phyloP scores from a whole-genome alignment of 139 green algal genomes.

The Limnomonas spitsbergensis region DNA sequence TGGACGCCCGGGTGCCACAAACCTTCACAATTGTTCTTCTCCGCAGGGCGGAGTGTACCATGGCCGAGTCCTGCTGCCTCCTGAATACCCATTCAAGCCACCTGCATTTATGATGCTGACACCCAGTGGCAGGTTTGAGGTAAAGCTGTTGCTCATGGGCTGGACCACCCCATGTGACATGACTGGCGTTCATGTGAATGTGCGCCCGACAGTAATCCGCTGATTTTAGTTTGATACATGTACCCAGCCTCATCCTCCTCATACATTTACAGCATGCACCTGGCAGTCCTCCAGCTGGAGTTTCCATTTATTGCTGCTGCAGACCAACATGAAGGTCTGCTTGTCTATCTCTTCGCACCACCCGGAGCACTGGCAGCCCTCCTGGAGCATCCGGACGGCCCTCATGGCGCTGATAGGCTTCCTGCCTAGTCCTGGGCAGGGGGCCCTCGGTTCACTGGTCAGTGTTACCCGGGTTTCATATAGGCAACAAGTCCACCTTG shows the following conservation, averaged over 20 bases:
- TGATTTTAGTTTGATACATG: no score
- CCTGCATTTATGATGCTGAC: slow-evolving; percentile 93
- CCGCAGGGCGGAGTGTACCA: slow-evolving; percentile 94
- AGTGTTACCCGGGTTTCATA: no score
- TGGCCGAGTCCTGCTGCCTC: slow-evolving; percentile 91
- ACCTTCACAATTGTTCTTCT: no score
- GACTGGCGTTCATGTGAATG: no score
- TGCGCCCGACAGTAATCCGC: no score
- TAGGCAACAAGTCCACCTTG: no score
- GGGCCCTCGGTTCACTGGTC: slow-evolving; percentile 85
- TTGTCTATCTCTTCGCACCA: slow-evolving; percentile 94
- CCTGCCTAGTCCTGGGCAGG: slow-evolving; percentile 86
- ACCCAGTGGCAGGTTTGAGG: slow-evolving; percentile 90
- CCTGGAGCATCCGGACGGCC: slow-evolving; percentile 91
- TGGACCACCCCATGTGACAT: no score
- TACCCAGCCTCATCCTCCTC: no score
- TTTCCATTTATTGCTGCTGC: slow-evolving; percentile 69
- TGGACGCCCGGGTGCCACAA: no score
- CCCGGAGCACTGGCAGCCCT: slow-evolving; percentile 97
- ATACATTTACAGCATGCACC: slow-evolving; percentile 88
- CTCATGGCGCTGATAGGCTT: slow-evolving; percentile 92
- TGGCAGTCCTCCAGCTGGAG: slow-evolving; percentile 89
- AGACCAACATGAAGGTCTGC: slow-evolving; percentile 75
- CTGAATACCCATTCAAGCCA: slow-evolving; percentile 98
- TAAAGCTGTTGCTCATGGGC: no score